A percentile compares a stretch with the other conserved stretches of the same genome.
Conservation (phyloP, 108 stramenopile species). For the Epithemia pelagica region DNA sequence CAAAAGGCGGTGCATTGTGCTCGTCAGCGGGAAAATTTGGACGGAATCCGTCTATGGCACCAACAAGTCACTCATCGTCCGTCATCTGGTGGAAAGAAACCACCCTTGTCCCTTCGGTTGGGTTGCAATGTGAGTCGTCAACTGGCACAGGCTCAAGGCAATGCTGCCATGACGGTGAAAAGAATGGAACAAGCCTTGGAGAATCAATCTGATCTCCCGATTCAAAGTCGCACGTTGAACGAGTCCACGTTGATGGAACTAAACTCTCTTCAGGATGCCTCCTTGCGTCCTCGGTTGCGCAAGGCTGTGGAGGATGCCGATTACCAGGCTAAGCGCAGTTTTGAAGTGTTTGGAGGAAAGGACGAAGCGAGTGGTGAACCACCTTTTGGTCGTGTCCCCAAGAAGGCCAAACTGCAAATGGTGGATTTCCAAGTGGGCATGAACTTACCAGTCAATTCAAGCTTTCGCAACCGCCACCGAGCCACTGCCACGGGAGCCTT, state of each 20-base stretch:
- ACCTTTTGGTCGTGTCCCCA: conserved; percentile 71
- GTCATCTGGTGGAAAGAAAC: conserved; percentile 16
- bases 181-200: conserved; percentile 81
- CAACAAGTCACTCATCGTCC: conserved; percentile 25
- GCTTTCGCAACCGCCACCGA: neutral
- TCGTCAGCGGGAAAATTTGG: conserved; percentile 71
- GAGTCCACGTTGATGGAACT: conserved; percentile 29
- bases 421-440: conserved; percentile 23
- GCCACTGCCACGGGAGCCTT: neutral
- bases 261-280: conserved; percentile 59
- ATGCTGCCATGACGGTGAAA: conserved; percentile 72
- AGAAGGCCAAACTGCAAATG: conserved; percentile 36
- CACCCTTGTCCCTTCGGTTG: conserved; percentile 56
- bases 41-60: conserved; percentile 79
- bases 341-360: conserved; percentile 71
- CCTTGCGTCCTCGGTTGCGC: conserved; percentile 45
- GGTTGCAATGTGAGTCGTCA: conserved; percentile 79
- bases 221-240: conserved; percentile 19
- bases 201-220: conserved; percentile 34
- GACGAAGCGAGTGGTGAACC: conserved; percentile 38
- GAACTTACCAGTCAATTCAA: neutral
- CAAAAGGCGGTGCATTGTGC: conserved; percentile 62
- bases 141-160: conserved; percentile 59
- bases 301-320: conserved; percentile 50
- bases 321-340: conserved; percentile 60